phyloP scores from a whole-genome alignment of 2,329 filamentous ascomycete species.

The Fusarium clavum region DNA sequence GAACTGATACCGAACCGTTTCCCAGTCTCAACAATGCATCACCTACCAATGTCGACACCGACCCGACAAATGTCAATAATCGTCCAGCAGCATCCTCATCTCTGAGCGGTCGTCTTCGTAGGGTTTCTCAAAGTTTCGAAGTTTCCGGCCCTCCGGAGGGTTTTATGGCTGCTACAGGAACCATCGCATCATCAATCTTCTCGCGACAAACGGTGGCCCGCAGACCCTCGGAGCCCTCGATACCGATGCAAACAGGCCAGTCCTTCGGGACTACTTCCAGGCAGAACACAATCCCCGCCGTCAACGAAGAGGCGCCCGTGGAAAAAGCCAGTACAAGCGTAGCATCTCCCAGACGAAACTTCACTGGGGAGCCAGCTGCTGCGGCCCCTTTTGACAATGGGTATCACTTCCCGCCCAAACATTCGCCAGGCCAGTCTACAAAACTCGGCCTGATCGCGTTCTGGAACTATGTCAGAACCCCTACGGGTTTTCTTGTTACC shows the following conservation, averaged over 20 bases:
- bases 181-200: constrained; percentile 57
- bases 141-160: constrained; percentile 60
- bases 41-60: constrained; percentile 9
- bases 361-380: constrained; percentile 43
- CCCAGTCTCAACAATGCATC: constrained; percentile 39
- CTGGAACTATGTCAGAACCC: constrained; percentile 79
- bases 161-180: constrained; percentile 61
- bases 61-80: constrained; percentile 29
- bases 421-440: constrained; percentile 69
- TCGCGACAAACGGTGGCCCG: constrained; percentile 41
- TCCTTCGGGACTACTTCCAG: constrained; percentile 43
- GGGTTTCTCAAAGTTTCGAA: constrained; percentile 55
- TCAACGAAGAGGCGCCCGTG: constrained; percentile 38
- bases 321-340: constrained; percentile 13
- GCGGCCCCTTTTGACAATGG: constrained; percentile 68
- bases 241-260: constrained; percentile 26
- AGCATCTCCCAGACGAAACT: constrained; percentile 14
- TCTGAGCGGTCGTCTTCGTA: constrained; percentile 49
- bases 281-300: constrained; percentile 33
- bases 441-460: constrained; percentile 69
- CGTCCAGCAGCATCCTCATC: constrained; percentile 49
- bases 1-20: constrained; percentile 44
- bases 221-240: constrained; percentile 34
- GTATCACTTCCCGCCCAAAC: constrained; percentile 73
- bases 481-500: constrained; percentile 79